These are phyloP conservation scores for Lepidium sativum DNA, from an alignment of 345 rosid species.

Conservation along the genomic window DNA sequence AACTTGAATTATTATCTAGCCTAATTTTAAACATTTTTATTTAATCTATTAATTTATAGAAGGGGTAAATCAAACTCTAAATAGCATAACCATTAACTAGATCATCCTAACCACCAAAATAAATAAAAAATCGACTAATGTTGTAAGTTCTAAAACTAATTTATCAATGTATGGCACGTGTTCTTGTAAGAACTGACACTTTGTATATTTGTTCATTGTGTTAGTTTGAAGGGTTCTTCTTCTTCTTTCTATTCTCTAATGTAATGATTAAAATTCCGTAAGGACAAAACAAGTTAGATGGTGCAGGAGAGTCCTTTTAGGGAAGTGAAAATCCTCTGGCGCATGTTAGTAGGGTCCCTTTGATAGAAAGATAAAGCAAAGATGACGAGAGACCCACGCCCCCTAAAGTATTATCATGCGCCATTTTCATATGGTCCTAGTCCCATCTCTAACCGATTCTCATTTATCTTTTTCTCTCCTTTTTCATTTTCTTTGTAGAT, in stretches of 20 bases:
- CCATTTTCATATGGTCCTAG: constrained; percentile 25
- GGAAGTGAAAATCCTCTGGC: constrained; percentile 23
- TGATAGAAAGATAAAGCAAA: neutral
- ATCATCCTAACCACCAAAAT: no score
- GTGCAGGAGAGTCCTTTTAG: constrained; percentile 10
- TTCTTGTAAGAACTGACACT: neutral
- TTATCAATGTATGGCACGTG: neutral
- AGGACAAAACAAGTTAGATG: constrained; percentile 17
- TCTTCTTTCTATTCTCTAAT: neutral
- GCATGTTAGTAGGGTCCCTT: constrained; percentile 31
- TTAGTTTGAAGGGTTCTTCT: neutral
- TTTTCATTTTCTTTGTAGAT: neutral
- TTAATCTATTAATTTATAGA: no score
- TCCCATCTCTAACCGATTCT: neutral
- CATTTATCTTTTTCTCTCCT: neutral
- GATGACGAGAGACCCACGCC: constrained; percentile 15
- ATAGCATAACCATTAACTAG: no score
- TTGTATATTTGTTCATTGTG: neutral
- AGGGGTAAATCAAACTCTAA: no score
- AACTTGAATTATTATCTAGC: no score
- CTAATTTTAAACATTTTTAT: no score
- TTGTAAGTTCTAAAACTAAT: no score
- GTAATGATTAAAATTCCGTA: constrained; percentile 1
- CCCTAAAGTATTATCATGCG: constrained; percentile 27
- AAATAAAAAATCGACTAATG: no score